Base-by-base conservation (phyloP, 805 yeast genomes). In the Spathaspora sp. region DNA sequence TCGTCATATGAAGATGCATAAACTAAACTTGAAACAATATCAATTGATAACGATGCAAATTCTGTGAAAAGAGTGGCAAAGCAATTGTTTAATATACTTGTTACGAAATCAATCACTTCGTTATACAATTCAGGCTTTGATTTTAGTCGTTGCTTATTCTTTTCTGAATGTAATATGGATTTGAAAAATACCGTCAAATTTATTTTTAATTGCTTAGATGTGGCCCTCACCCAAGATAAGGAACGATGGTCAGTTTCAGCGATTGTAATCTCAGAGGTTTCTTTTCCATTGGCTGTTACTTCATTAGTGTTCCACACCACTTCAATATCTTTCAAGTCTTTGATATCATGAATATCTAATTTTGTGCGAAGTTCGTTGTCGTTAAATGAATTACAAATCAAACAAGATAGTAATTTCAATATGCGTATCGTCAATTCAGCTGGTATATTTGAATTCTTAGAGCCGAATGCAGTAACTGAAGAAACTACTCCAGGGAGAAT, bases 401-500 rank as follows among this genome's bases (percentile, higher is more conserved):
- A 23, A 3, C 40, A 47, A 12, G 54, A 43, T 16, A 73, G 50
- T 0, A 66, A 12, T n/a, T 58, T 52, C n/a, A 71, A 48, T 1
- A 66, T 52, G 20, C 53, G 43, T 1, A 64, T 51, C 5, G 68
- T 45, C 1, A 66, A 49, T 2, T 59, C 52, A 18, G 54, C 64
- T 49, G 69, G 66, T 19, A 72, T 40, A 39, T 53, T 60, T 28
- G 57, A 60, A 0, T 66, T 51, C 3, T 45, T 28, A 0, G 65
- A 49, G 18, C 55, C 59, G 52, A 68, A 72, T 17, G 65, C 64
- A 4, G 71, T 61, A 16, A 71, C 50, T 44, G 65, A 58, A 4
- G 77, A 73, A 1, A 66, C 57, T 5, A 68, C 55, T 0, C 79
- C 79, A 1, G 79, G 79, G n/a, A 74, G 59, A 1, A 73, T 70